Percentiles rank a stretch among this genome's conserved stretches.
Evolutionary conservation across 108 stramenopile genomes (phyloP).

Genomic region (Seminavis robusta): DNA sequence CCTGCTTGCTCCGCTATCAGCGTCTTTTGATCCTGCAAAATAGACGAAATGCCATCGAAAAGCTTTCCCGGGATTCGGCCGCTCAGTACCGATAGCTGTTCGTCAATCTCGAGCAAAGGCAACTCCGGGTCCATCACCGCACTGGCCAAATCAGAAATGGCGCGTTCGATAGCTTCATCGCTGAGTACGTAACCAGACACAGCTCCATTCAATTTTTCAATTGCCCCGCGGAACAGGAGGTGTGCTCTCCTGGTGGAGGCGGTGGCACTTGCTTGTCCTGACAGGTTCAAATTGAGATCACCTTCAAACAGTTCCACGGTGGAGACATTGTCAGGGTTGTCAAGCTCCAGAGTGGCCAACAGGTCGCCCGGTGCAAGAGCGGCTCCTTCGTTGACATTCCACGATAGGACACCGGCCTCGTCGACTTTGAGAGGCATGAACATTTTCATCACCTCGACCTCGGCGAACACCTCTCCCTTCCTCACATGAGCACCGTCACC

Average conservation of each 20-base stretch:
- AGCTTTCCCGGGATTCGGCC: slow-evolving; percentile 83
- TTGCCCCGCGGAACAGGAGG: slow-evolving; percentile 68
- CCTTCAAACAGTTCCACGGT: slow-evolving; percentile 72
- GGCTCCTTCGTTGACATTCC: slow-evolving; percentile 90
- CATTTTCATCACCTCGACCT: slow-evolving; percentile 99
- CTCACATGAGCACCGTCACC: slow-evolving; percentile 88
- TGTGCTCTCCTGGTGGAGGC: slow-evolving; percentile 56
- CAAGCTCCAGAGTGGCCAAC: slow-evolving; percentile 88
- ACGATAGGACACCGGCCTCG: slow-evolving; percentile 88
- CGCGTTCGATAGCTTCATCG: slow-evolving; percentile 35
- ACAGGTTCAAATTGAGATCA: slow-evolving; percentile 57
- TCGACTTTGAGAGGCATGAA: slow-evolving; percentile 98
- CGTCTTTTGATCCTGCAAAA: slow-evolving; percentile 57
- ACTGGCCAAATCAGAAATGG: slow-evolving; percentile 57
- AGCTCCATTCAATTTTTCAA: slow-evolving; percentile 67
- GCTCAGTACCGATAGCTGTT: slow-evolving; percentile 90
- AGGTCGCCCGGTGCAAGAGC: slow-evolving; percentile 90
- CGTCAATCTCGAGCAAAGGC: slow-evolving; percentile 89
- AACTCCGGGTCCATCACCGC: slow-evolving; percentile 79
- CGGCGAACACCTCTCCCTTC: slow-evolving; percentile 90
- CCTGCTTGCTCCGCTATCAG: slow-evolving; percentile 7
- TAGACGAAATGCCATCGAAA: slow-evolving; percentile 47
- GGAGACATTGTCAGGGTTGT: slow-evolving; percentile 92
- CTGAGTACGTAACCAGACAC: slow-evolving; percentile 84
- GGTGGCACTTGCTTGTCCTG: slow-evolving; percentile 37